These are phyloP conservation scores for Mycosphaerelloides madeirae DNA, from an alignment of 2,329 filamentous ascomycete species.

Conservation along the genomic window DNA sequence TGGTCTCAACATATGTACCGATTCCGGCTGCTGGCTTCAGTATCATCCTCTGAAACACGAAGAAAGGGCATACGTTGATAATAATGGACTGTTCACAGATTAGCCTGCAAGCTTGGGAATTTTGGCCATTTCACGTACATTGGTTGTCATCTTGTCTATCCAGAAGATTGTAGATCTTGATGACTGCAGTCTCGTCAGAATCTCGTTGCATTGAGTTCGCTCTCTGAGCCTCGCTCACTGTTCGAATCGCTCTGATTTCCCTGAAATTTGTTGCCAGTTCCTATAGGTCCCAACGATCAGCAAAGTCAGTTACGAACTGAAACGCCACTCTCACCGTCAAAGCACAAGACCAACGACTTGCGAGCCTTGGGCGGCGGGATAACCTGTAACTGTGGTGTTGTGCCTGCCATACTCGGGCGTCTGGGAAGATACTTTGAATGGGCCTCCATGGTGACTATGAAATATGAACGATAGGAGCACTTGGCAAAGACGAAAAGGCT, in stretches of 20 bases:
- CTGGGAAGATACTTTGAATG: no score
- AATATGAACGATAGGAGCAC: no score
- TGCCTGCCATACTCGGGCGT: no score
- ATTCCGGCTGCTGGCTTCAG: no score
- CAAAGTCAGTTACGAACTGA: background rate
- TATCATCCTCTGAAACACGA: no score
- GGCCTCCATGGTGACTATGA: no score
- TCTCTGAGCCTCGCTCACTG: background rate
- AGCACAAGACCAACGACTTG: constrained; percentile 6
- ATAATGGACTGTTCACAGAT: constrained; percentile 52
- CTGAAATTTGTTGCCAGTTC: constrained; percentile 5
- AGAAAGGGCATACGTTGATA: no score
- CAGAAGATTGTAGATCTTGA: constrained; percentile 70
- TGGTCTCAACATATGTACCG: constrained; percentile 65
- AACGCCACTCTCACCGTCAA: background rate
- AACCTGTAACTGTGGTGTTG: no score
- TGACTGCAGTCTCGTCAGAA: constrained; percentile 31
- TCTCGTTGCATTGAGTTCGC: background rate
- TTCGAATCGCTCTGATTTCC: constrained; percentile 5
- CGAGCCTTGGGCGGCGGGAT: no score
- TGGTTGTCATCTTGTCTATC: constrained; percentile 60
- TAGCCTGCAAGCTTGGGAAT: no score
- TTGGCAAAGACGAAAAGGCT: no score
- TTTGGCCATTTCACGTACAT: constrained; percentile 31
- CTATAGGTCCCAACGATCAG: background rate